These are phyloP conservation scores for Claviceps sp. DNA, from an alignment of 2,329 filamentous ascomycete genomes.

Conservation along the genomic window DNA sequence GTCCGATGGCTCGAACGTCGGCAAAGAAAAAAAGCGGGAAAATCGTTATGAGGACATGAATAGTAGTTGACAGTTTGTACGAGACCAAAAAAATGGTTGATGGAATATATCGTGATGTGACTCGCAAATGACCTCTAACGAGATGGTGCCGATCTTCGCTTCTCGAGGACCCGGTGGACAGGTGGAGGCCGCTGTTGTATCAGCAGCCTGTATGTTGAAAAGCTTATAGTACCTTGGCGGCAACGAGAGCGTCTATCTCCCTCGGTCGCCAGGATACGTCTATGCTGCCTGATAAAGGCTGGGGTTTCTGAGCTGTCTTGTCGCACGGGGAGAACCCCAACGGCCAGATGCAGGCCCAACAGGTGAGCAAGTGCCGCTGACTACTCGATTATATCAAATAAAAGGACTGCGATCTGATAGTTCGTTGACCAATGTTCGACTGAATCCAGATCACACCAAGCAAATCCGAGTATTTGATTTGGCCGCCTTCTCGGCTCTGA, in stretches of 20 bases:
- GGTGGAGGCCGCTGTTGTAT: not conserved
- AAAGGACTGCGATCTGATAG: not conserved
- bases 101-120: not conserved
- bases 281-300: not conserved
- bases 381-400: not conserved
- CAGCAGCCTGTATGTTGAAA: not conserved
- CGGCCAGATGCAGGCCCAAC: conserved; percentile 11
- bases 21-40: conserved; percentile 19
- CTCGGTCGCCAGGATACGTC: not conserved
- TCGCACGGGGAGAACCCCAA: conserved; percentile 13
- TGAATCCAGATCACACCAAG: not conserved
- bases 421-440: not conserved
- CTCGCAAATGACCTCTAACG: not conserved
- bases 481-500: not conserved
- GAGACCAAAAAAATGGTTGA: conserved; percentile 14
- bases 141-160: not conserved
- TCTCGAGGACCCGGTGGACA: not conserved
- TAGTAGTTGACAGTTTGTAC: conserved; percentile 15
- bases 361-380: not conserved
- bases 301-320: conserved; percentile 5
- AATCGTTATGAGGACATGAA: conserved; percentile 33
- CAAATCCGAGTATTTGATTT: not conserved
- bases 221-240: not conserved
- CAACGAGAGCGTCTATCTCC: not conserved
- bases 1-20: conserved; percentile 16